Evolutionary conservation across 495 filamentous ascomycete species (phyloP).

Genomic region (Jackrogersella minutella): DNA sequence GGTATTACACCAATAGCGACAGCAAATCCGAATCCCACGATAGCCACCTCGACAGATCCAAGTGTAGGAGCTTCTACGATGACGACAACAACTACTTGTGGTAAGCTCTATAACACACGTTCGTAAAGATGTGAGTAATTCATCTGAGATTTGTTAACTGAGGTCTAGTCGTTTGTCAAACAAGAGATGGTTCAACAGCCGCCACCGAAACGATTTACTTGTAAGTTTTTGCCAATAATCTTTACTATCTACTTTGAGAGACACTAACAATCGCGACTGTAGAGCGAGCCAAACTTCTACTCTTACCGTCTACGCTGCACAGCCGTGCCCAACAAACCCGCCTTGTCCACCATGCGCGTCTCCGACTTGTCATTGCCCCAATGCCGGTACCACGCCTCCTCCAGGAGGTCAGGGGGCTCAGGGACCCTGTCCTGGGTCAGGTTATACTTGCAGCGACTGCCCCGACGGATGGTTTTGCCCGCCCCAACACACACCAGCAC

Average conservation of each 20-base stretch:
- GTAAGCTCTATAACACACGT: constrained; percentile 16
- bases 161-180: not conserved
- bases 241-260: not conserved
- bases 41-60: not conserved
- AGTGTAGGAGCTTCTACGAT: not conserved
- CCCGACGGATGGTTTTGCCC: constrained; percentile 56
- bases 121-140: not conserved
- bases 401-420: constrained; percentile 21
- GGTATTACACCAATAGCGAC: not conserved
- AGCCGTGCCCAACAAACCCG: constrained; percentile 32
- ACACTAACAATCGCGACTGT: not conserved
- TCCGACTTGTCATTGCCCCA: constrained; percentile 41
- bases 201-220: constrained; percentile 14
- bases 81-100: constrained; percentile 11
- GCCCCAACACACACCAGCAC: constrained; percentile 50
- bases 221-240: constrained; percentile 19
- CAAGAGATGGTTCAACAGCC: constrained; percentile 15
- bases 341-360: constrained; percentile 24
- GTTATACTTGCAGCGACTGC: constrained; percentile 53
- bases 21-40: not conserved
- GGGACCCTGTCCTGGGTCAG: constrained; percentile 49
- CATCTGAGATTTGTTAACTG: not conserved
- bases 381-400: constrained; percentile 22
- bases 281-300: constrained; percentile 31
- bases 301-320: constrained; percentile 11